Evolutionary conservation across 495 filamentous ascomycete genomes (phyloP).

Genomic region (Penicillium goetzii): DNA sequence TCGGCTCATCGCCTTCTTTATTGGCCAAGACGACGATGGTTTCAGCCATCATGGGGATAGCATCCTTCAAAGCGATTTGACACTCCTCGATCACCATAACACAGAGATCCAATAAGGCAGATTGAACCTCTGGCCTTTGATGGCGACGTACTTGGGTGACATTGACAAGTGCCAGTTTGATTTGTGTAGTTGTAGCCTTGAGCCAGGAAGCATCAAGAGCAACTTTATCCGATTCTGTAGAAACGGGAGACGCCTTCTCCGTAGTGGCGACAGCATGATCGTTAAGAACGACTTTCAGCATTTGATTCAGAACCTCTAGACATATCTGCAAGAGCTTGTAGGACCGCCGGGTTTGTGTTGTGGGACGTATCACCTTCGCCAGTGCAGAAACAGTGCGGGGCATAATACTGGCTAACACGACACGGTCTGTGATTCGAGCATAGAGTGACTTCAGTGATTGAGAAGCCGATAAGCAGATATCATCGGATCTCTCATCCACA

Average conservation of each 20-base stretch:
- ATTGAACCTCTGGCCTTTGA: constrained; percentile 69
- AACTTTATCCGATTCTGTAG: constrained; percentile 40
- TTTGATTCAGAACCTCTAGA: constrained; percentile 59
- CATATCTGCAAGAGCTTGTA: constrained; percentile 65
- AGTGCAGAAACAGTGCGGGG: constrained; percentile 86
- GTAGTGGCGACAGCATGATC: constrained; percentile 48
- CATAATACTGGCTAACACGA: constrained; percentile 79
- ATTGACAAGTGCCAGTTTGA: constrained; percentile 82
- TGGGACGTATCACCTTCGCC: constrained; percentile 72
- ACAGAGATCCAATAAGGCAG: constrained; percentile 70
- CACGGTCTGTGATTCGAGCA: constrained; percentile 63
- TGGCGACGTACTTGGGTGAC: constrained; percentile 79
- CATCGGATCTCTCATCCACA: constrained; percentile 58
- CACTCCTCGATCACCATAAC: constrained; percentile 76
- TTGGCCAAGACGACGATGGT: constrained; percentile 76
- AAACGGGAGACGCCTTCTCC: constrained; percentile 22
- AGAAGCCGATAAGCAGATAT: constrained; percentile 69
- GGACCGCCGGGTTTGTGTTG: constrained; percentile 63
- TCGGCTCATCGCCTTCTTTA: constrained; percentile 44
- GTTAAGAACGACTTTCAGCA: constrained; percentile 66
- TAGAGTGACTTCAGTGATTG: constrained; percentile 66
- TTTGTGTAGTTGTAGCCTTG: constrained; percentile 76
- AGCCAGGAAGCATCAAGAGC: constrained; percentile 69
- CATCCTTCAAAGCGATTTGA: constrained; percentile 69
- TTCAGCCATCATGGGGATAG: constrained; percentile 73